Evolutionary conservation across 768 basidiomycete species (phyloP), one percentile per base, ranked within the genome.

Genomic region (Boletus patriciae): DNA sequence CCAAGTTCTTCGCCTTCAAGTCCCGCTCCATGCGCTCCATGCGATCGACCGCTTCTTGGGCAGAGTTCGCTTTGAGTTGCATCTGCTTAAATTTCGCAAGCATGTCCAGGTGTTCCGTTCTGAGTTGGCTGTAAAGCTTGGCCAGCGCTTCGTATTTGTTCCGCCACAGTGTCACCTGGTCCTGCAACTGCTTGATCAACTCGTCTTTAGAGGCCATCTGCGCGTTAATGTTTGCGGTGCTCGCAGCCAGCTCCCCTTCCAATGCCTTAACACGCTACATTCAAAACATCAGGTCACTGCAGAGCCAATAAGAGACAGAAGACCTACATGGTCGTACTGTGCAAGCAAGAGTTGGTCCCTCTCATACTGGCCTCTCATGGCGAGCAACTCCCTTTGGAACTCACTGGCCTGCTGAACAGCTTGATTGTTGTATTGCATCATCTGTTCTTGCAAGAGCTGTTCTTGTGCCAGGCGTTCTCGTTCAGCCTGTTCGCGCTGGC

Each of bases 11-110:
- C n/a, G 92, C 81, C 76, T 98, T 99, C 64, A 98, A 78, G 70
- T 99, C 97, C 34, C 94, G 81, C 70, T 99, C 97, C 94, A 98
- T 98, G 55, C 95, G 81, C 73, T 98, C 97, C 94, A 99, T 98
- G 62, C 87, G 87, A 72, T 99, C 96, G 44, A 98, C 89, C 29
- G 95, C 92, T 73, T 98, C 97, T 71, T 98, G 96, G 0, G 97
- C 95, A 36, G 95, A 97, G 69, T 95, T 97, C 18, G 97, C 97
- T 72, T 97, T 98, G 59, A 98, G 82, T 70, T 98, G 95, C 83
- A 98, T 83, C 62, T 91, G 88, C 78, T 98, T 99, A 81, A 91
- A 95, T 75, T 96, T 98, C 61, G 89, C 84, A 51, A 99, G 84
- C 86, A 98, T 91, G 59, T 99, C 97, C 43, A 99, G 80, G 74